These are phyloP conservation scores for Volvariella surrecta DNA, from an alignment of 1,284 basidiomycete species.

Conservation along the genomic window DNA sequence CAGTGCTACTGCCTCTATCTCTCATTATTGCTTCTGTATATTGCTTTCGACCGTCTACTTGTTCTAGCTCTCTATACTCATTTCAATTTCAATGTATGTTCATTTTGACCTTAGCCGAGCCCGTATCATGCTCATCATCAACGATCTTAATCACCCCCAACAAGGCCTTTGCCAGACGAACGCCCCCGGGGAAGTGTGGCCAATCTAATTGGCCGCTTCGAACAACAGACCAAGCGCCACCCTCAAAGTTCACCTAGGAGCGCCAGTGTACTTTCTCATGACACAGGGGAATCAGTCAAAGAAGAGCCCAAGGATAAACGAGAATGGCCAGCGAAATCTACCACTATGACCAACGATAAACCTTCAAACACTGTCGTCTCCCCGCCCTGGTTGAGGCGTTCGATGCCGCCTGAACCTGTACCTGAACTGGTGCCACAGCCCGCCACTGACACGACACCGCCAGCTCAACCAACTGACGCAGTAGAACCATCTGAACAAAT, in stretches of 20 bases:
- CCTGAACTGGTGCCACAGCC: slow-evolving; percentile 11
- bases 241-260: slow-evolving; percentile 36
- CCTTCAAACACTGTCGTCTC: slow-evolving; percentile 20
- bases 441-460: not conserved
- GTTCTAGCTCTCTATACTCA: too few relatives aligned
- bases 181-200: slow-evolving; percentile 73
- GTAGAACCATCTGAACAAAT: not conserved
- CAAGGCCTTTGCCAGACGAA: slow-evolving; percentile 76
- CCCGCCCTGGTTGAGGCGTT: slow-evolving; percentile 12
- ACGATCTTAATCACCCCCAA: slow-evolving; percentile 12
- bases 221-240: slow-evolving; percentile 64
- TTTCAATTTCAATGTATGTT: slow-evolving; percentile 21
- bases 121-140: slow-evolving; percentile 5
- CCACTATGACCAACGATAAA: slow-evolving; percentile 21
- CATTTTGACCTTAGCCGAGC: slow-evolving; percentile 9
- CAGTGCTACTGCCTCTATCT: too few relatives aligned
- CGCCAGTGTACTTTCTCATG: slow-evolving; percentile 55
- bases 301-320: slow-evolving; percentile 59
- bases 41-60: too few relatives aligned
- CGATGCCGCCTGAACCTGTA: slow-evolving; percentile 14
- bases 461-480: not conserved
- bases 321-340: slow-evolving; percentile 65
- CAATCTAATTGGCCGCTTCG: slow-evolving; percentile 77
- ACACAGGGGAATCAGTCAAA: slow-evolving; percentile 50
- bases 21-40: too few relatives aligned